Conservation (phyloP, 176 grass and related monocot genomes). For the Musa troglodytarum region DNA sequence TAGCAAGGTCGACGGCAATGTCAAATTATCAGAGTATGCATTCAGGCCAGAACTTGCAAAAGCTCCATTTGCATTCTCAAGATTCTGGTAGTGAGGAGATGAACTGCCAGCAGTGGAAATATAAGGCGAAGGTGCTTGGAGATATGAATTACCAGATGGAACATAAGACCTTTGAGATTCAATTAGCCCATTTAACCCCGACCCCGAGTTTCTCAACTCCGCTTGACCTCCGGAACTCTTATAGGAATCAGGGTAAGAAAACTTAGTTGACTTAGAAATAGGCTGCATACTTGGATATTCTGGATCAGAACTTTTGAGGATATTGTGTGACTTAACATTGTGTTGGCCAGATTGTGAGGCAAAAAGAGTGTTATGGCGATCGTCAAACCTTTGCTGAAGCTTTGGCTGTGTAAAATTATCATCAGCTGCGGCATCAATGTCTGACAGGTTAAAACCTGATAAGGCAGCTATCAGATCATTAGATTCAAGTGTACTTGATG, state of each 20-base stretch:
- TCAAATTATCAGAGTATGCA: conserved; percentile 5
- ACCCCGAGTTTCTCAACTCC: not conserved
- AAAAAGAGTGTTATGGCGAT: conserved; percentile 12
- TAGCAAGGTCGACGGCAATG: not conserved
- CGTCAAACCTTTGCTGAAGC: conserved; percentile 1
- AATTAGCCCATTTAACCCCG: not conserved
- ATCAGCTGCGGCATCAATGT: not conserved
- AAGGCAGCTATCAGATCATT: conserved; percentile 18
- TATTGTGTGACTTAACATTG: not conserved
- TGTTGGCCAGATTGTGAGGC: conserved; percentile 9
- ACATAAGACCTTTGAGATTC: conserved; percentile 9
- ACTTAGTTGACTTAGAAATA: not conserved
- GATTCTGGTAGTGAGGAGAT: conserved; percentile 12
- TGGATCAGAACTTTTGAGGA: conserved; percentile 4
- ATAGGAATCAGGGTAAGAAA: not conserved
- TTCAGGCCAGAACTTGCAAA: conserved; percentile 10
- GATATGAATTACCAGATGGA: not conserved
- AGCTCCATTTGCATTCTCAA: not conserved
- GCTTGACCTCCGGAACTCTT: conserved; percentile 3
- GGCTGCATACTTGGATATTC: not conserved
- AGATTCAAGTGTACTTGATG: conserved; percentile 1
- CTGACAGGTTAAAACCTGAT: conserved; percentile 7
- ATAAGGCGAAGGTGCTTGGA: not conserved
- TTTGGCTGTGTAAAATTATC: not conserved
- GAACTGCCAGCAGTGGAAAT: not conserved